Evolutionary conservation across 495 filamentous ascomycete genomes (phyloP).

Genomic region (Penicillium roqueforti): DNA sequence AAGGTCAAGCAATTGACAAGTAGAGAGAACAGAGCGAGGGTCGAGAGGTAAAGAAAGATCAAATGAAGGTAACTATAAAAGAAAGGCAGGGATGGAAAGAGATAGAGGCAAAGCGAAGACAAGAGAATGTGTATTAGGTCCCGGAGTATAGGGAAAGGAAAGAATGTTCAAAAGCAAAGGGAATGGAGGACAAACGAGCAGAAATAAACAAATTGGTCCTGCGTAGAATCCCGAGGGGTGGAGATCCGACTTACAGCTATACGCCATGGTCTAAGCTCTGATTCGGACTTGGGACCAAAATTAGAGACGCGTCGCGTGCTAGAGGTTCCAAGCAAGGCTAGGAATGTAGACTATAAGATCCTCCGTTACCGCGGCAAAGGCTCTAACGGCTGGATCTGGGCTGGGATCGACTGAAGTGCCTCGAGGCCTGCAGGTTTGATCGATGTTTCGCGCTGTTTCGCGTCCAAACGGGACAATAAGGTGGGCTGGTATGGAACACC

Average conservation of each 20-base stretch:
- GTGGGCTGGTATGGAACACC: slow-evolving; percentile 8
- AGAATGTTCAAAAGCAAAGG: slow-evolving; percentile 28
- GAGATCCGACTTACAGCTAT: slow-evolving; percentile 39
- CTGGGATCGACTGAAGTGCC: slow-evolving; percentile 14
- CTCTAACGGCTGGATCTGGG: slow-evolving; percentile 16
- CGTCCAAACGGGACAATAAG: slow-evolving; percentile 3
- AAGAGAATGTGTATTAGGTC: slow-evolving; percentile 20
- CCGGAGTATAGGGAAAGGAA: slow-evolving; percentile 16
- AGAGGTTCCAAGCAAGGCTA: slow-evolving; percentile 39
- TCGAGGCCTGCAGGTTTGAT: neutral
- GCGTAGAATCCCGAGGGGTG: slow-evolving; percentile 31
- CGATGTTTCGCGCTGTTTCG: slow-evolving; percentile 27
- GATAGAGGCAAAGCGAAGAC: slow-evolving; percentile 8
- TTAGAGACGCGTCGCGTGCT: slow-evolving; percentile 41
- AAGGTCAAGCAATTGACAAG: neutral
- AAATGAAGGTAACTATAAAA: slow-evolving; percentile 1
- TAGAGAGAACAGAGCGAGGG: slow-evolving; percentile 3
- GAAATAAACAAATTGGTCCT: slow-evolving; percentile 45
- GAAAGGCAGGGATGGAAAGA: slow-evolving; percentile 1
- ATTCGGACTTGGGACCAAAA: slow-evolving; percentile 20
- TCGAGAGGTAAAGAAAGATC: neutral
- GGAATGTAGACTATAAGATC: slow-evolving; percentile 44
- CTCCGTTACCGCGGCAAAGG: slow-evolving; percentile 34
- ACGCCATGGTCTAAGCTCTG: slow-evolving; percentile 36
- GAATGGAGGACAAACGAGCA: slow-evolving; percentile 24